phyloP scores from a whole-genome alignment of 371 early-diverging fungal species.

The Mortierella sp. region DNA sequence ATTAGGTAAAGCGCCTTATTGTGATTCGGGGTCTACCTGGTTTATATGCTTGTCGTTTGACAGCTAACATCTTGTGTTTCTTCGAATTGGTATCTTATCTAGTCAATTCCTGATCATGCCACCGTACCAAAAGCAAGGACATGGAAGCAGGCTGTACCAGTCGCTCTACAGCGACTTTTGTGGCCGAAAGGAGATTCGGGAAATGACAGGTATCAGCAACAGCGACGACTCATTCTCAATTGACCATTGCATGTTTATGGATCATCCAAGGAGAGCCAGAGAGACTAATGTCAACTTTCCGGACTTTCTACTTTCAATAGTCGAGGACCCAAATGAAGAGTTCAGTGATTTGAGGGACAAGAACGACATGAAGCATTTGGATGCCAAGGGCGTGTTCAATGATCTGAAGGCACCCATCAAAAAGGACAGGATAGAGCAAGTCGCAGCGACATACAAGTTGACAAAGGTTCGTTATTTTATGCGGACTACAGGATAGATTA shows the following conservation, averaged over 20 bases:
- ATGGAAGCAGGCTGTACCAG: slow-evolving; percentile 85
- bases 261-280: not conserved
- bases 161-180: slow-evolving; percentile 72
- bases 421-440: slow-evolving; percentile 58
- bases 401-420: slow-evolving; percentile 72
- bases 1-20: slow-evolving; percentile 71
- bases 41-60: not conserved
- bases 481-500: not conserved
- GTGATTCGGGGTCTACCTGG: not conserved
- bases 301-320: slow-evolving; percentile 51
- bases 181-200: slow-evolving; percentile 67
- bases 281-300: not conserved
- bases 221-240: not conserved
- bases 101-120: slow-evolving; percentile 94
- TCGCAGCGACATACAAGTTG: slow-evolving; percentile 69
- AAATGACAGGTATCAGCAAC: slow-evolving; percentile 67
- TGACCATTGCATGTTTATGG: not conserved
- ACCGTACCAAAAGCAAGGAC: slow-evolving; percentile 87
- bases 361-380: slow-evolving; percentile 80
- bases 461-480: slow-evolving; percentile 61
- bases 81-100: slow-evolving; percentile 8
- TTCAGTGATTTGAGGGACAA: slow-evolving; percentile 90
- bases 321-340: slow-evolving; percentile 94
- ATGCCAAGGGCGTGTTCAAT: slow-evolving; percentile 70
- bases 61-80: not conserved